These are phyloP conservation scores for Linnemannia elongata DNA, from an alignment of 192 early-diverging fungal genomes.

Conservation along the genomic window DNA sequence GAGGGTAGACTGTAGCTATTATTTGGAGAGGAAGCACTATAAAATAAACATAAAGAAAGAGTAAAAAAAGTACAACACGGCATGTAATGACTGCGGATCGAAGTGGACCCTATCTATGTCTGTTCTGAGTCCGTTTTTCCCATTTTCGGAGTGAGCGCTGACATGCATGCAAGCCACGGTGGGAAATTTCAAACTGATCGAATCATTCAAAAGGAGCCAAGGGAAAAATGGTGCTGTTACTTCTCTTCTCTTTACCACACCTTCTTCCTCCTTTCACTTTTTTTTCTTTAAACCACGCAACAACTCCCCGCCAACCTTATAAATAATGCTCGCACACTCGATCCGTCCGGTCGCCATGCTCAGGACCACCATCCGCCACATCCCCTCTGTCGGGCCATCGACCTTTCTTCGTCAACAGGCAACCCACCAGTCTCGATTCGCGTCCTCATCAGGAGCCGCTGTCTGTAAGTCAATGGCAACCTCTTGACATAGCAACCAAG, in stretches of 20 bases:
- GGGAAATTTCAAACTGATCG: too few species aligned
- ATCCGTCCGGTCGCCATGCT: constrained; percentile 5
- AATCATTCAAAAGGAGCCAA: too few species aligned
- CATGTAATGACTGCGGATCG: not conserved
- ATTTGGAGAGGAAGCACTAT: not conserved
- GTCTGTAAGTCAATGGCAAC: not conserved
- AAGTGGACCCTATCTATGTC: not conserved
- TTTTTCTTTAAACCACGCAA: not conserved
- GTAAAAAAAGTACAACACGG: not conserved
- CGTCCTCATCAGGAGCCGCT: not conserved
- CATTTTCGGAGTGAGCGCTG: not conserved
- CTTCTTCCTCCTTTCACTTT: not conserved
- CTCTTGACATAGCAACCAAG: too few species aligned
- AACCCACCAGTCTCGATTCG: not conserved
- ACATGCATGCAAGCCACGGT: not conserved
- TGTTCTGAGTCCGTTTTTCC: not conserved
- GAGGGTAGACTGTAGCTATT: not conserved
- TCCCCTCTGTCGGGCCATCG: not conserved
- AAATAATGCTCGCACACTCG: not conserved
- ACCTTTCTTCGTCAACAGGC: not conserved
- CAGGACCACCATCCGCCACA: not conserved
- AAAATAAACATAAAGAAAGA: not conserved
- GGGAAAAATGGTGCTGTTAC: not conserved
- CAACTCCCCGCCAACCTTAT: not conserved
- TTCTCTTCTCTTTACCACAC: not conserved